These are phyloP conservation scores for Solanum tarijense DNA, from an alignment of 257 asterid genomes.

Conservation along the genomic window DNA sequence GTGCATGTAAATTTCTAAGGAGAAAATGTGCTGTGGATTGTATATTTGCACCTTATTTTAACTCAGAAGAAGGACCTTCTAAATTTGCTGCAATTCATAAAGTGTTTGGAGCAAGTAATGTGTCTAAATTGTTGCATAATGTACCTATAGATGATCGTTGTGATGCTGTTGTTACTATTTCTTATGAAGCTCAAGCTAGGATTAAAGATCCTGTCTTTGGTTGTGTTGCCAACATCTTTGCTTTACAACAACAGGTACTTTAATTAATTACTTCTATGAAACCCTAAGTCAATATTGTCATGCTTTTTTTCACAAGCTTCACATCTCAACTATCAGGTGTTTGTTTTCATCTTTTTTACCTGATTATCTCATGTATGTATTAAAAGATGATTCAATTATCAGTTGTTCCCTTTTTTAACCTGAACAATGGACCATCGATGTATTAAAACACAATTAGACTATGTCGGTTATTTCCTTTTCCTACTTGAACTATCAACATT, in stretches of 20 bases:
- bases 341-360: not conserved
- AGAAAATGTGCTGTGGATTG: constrained; percentile 75
- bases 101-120: constrained; percentile 95
- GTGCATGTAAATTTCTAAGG: constrained; percentile 92
- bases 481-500: not conserved
- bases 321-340: not conserved
- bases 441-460: not conserved
- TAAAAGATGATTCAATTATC: no score
- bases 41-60: constrained; percentile 71
- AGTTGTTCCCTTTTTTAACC: not conserved
- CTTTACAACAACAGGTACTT: constrained; percentile 85
- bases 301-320: not conserved
- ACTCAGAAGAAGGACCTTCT: constrained; percentile 76
- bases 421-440: not conserved
- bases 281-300: not conserved
- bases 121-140: constrained; percentile 58
- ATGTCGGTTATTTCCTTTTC: not conserved
- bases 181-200: constrained; percentile 91
- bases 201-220: constrained; percentile 82
- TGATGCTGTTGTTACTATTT: constrained; percentile 75
- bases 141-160: constrained; percentile 60
- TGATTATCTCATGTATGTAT: not conserved
- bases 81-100: constrained; percentile 93
- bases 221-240: constrained; percentile 68
- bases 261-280: not conserved